A percentile compares a stretch with the other conserved stretches of the same genome.
Evolutionary conservation across 106 monocot species (phyloP).

Genomic region (Dioscorea dumetorum): DNA sequence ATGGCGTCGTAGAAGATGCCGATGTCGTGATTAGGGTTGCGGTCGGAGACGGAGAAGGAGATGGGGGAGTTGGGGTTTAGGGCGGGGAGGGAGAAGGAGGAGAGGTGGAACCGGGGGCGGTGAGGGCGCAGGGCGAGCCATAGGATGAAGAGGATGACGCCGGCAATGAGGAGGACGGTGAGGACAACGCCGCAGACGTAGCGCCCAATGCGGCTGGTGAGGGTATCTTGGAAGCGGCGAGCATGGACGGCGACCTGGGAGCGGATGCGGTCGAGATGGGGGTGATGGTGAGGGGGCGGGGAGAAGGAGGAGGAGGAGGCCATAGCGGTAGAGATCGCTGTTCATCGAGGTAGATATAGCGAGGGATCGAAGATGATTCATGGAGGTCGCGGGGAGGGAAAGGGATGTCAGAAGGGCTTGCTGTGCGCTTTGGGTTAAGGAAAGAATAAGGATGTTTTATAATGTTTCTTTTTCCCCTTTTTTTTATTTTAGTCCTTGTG

Average conservation of each 20-base stretch:
- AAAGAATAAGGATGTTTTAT: not conserved
- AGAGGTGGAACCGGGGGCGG: conserved; percentile 42
- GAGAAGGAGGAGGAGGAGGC: conserved; percentile 8
- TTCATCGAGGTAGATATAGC: not conserved
- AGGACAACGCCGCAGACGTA: conserved; percentile 30
- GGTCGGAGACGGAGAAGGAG: conserved; percentile 20
- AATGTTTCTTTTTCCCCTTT: not conserved
- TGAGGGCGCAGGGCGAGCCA: conserved; percentile 42
- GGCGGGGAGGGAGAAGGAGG: conserved; percentile 12
- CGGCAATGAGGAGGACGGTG: conserved; percentile 20
- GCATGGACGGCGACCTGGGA: conserved; percentile 6
- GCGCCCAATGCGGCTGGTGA: not conserved
- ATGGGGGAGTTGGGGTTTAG: conserved; percentile 2
- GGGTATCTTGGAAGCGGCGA: conserved; percentile 11
- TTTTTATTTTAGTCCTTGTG: no score
- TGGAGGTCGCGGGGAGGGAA: conserved; percentile 15
- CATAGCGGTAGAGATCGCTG: not conserved
- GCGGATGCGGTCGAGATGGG: not conserved
- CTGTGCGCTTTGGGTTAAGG: not conserved
- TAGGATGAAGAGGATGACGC: conserved; percentile 30
- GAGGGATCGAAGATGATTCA: not conserved
- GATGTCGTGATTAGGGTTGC: conserved; percentile 40
- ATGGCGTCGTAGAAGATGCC: conserved; percentile 27
- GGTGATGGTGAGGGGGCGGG: not conserved
- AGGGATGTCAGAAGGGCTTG: conserved; percentile 21